Base-by-base conservation (phyloP, 2,329 filamentous ascomycete species). In the Catunica adiposa region DNA sequence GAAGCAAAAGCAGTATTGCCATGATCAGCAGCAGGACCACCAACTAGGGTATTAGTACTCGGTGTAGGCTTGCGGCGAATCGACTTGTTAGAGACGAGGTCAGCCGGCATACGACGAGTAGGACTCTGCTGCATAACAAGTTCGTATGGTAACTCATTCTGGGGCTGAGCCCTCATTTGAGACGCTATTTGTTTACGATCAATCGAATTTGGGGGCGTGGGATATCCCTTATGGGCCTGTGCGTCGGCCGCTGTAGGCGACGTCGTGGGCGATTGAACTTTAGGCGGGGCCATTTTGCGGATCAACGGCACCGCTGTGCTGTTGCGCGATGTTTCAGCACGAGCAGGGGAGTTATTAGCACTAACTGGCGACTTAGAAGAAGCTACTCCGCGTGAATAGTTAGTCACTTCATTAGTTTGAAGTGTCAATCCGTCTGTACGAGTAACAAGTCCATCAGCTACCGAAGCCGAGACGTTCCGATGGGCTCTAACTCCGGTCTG, bases 11-110 rank as follows among this genome's bases (percentile, higher is more conserved):
- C 26, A 25, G 44, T 22, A 25, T 42, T 26, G 5, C 5, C 11
- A 20, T 4, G 9, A 38, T 15, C n/a, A 8, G 11, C 29, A 23
- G 20, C 7, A 48, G 15, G 23, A 26, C 20, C 29, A 14, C 6
- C 26, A 23, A 23, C 38, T 3, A 38, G 15, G n/a, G 17, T 48
- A 60, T 59, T 15, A 60, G 63, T 62, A 9, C 63, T 60, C 25
- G 69, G 67, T 8, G 70, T 66, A 3, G 72, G 72, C 61, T 76
- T 76, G 57, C 73, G 69, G 58, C 67, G 71, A 57, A 73, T 71
- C 11, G 70, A 67, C 56, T 69, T 72, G 22, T 48, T 56, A 14
- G 54, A 53, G 25, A 50, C 48, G 4, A 58, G 23, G 46, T 52
- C 46, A 20, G 57, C 15, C 20, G 51, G 42, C 2, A 56, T 50